Base-by-base conservation (phyloP, 2,329 filamentous ascomycete species). In the Diaporthe citriasiana region DNA sequence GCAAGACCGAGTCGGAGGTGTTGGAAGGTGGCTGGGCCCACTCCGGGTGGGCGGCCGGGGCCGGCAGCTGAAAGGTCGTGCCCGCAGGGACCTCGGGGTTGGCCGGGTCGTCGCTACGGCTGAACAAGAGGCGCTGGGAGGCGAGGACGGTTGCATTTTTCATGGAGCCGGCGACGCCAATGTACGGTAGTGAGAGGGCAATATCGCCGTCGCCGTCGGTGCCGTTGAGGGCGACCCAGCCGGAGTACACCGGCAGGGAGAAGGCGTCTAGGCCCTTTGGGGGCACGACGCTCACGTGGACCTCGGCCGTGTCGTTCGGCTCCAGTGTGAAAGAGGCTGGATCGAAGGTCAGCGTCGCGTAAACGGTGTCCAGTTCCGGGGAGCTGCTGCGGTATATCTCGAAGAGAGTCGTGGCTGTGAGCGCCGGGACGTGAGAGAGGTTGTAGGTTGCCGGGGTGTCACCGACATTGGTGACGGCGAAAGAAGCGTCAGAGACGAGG, bases 241-340 rank as follows among this genome's bases (percentile, higher is more conserved):
- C 85, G n/a, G 82, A 83, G 78, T 86, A 87, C 9, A 87, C 80
- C 5, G 84, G 84, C n/a, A 86, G 76, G 5, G 79, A 79, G 1
- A 74, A 75, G 9, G 77, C 76, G n/a, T 78, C 77, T 1, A 69
- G 56, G 10, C 59, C 60, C 33, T 70, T 45, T 3, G 55, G 56
- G 10, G 56, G 60, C 5, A 55, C 47, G 10, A 55, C 35, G 1
- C 78, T 78, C 51, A 81, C 77, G 5, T 76, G 77, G 30, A 82
- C 77, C 25, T 78, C 76, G 25, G 77, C 77, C 3, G 76, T 75
- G 15, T 69, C 76, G 15, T 79, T 78, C 1, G 82, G 81, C 6
- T 79, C 78, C 38, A 84, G 74, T 15, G 73, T 81, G 27, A 83
- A 73, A 81, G 27, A 83, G 77, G 33, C 1, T 15, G 63, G 63